phyloP scores from a whole-genome alignment of 495 filamentous ascomycete genomes.

The Bryoglossum gracile region DNA sequence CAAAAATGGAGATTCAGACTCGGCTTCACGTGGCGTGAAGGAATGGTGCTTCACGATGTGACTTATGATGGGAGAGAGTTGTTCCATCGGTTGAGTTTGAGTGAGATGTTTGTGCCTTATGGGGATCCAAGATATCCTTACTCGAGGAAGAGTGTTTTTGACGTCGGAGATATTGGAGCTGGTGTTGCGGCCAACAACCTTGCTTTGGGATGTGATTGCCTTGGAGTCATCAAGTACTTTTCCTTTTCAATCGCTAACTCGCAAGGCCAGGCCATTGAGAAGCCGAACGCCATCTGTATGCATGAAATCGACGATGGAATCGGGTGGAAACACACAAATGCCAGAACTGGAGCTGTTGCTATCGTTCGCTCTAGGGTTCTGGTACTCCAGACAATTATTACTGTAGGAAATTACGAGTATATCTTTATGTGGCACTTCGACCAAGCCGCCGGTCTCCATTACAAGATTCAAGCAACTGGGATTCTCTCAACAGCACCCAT shows the following conservation, averaged over 20 bases:
- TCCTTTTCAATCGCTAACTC: constrained; percentile 55
- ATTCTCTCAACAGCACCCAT: constrained; percentile 68
- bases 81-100: constrained; percentile 62
- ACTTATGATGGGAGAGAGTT: constrained; percentile 60
- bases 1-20: constrained; percentile 65
- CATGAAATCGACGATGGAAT: constrained; percentile 74
- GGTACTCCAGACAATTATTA: constrained; percentile 67
- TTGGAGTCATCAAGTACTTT: constrained; percentile 72
- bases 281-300: constrained; percentile 72
- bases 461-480: constrained; percentile 32
- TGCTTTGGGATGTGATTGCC: constrained; percentile 55
- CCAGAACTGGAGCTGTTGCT: constrained; percentile 59
- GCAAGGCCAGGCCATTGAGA: constrained; percentile 49
- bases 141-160: constrained; percentile 70
- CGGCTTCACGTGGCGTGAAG: constrained; percentile 68
- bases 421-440: constrained; percentile 79
- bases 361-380: constrained; percentile 64
- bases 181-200: constrained; percentile 76
- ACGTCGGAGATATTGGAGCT: constrained; percentile 69
- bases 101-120: constrained; percentile 76
- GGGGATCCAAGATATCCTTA: constrained; percentile 67
- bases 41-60: constrained; percentile 65
- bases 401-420: constrained; percentile 48
- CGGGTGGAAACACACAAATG: constrained; percentile 79
- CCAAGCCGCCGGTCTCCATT: constrained; percentile 63